These are phyloP conservation scores for Tausonia pullulans DNA, from an alignment of 1,284 basidiomycete species.

Conservation along the genomic window DNA sequence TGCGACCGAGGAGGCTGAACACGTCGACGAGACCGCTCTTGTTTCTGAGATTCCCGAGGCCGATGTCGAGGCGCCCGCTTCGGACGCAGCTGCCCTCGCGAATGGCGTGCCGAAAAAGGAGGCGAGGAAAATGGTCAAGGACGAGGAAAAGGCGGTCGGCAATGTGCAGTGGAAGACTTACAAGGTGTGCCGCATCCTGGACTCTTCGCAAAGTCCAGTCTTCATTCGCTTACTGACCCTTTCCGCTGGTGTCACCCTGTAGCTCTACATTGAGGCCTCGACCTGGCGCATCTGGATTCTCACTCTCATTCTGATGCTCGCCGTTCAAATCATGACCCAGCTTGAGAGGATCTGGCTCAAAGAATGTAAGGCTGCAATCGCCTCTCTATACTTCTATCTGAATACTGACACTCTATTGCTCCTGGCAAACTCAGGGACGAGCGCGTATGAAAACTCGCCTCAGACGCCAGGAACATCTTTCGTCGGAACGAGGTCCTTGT, in stretches of 20 bases:
- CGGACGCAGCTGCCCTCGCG: neutral
- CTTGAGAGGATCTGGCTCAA: conserved; percentile 10
- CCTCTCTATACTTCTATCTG: neutral
- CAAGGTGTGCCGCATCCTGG: conserved; percentile 36
- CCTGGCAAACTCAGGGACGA: no score
- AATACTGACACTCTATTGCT: neutral
- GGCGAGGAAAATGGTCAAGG: conserved; percentile 15
- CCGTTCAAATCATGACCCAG: conserved; percentile 6
- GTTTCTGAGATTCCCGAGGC: neutral
- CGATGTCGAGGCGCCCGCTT: conserved; percentile 36
- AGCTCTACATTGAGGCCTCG: conserved; percentile 45
- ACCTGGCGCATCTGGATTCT: conserved; percentile 23
- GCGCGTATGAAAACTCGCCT: no score
- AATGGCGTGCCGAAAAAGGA: conserved; percentile 8
- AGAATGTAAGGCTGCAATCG: neutral
- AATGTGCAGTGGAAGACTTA: conserved; percentile 66
- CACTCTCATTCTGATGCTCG: conserved; percentile 2
- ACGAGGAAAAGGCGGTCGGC: conserved; percentile 16
- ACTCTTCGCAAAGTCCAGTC: neutral
- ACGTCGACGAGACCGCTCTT: conserved; percentile 27
- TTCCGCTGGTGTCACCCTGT: no score
- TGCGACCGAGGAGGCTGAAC: conserved; percentile 31
- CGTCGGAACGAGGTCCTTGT: no score
- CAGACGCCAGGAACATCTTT: no score
- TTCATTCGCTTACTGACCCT: neutral